These are phyloP conservation scores for Scutellaria barbata DNA, from an alignment of 257 asterid species.

Conservation along the genomic window DNA sequence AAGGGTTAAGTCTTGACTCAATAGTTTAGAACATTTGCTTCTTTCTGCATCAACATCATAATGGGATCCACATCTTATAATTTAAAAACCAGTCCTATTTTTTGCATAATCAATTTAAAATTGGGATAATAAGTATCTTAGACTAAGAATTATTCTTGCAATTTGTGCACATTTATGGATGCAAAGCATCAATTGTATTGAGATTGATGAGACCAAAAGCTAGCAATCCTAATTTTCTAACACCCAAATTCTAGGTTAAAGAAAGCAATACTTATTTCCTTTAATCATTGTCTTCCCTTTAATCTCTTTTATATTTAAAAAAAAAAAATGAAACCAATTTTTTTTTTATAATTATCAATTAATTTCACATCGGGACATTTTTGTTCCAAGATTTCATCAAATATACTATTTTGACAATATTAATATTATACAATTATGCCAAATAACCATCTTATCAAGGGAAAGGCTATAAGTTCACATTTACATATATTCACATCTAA, in stretches of 20 bases:
- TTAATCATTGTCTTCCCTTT: background rate
- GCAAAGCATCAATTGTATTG: conserved; percentile 14
- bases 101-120: background rate
- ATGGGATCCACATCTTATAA: conserved; percentile 14
- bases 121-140: background rate
- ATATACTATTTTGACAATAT: no score
- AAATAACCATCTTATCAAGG: no score
- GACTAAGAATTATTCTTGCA: conserved; percentile 2
- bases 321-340: no score
- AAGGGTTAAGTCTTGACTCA: background rate
- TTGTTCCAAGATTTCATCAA: no score
- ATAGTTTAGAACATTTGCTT: conserved; percentile 9
- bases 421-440: no score
- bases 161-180: conserved; percentile 23
- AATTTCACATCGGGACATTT: no score
- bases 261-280: no score
- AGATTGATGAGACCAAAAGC: conserved; percentile 32
- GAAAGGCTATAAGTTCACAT: no score
- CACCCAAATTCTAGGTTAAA: conserved; percentile 6
- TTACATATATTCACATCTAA: no score
- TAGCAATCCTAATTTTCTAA: conserved; percentile 2
- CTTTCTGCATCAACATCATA: conserved; percentile 12
- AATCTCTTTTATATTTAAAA: no score
- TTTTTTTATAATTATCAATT: no score
- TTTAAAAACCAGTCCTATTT: background rate